Conservation (phyloP, 2,329 filamentous ascomycete species). For the Fusarium anthophilum region DNA sequence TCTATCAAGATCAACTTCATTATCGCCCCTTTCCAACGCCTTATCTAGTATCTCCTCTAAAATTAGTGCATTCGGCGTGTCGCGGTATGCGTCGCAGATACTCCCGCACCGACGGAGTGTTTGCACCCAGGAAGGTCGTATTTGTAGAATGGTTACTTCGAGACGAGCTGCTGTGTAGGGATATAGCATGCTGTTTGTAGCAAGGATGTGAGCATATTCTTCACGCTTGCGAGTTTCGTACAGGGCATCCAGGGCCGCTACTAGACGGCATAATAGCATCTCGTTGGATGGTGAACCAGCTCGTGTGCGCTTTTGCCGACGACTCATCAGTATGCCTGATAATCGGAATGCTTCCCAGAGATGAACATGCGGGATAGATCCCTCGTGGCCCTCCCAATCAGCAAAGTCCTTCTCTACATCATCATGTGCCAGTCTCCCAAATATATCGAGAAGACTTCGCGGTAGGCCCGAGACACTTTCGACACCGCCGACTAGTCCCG, state of each 20-base stretch:
- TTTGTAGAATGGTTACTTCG: slow-evolving; percentile 34
- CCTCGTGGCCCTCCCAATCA: slow-evolving; percentile 40
- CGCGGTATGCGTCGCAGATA: slow-evolving; percentile 23
- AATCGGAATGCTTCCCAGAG: slow-evolving; percentile 44
- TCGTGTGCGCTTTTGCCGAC: slow-evolving; percentile 6
- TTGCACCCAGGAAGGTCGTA: slow-evolving; percentile 28
- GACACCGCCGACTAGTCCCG: slow-evolving; percentile 4
- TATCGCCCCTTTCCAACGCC: slow-evolving; percentile 16
- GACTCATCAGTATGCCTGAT: slow-evolving; percentile 37
- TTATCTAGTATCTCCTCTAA: slow-evolving; percentile 29
- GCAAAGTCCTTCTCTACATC: slow-evolving; percentile 30
- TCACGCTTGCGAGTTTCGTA: slow-evolving; percentile 16
- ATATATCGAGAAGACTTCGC: slow-evolving; percentile 40
- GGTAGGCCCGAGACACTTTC: slow-evolving; percentile 43
- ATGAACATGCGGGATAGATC: slow-evolving; percentile 40
- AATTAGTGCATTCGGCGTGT: slow-evolving; percentile 9
- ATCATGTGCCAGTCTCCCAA: slow-evolving; percentile 26
- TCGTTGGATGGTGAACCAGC: neutral
- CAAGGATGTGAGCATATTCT: slow-evolving; percentile 30
- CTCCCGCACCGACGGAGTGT: neutral
- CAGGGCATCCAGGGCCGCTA: slow-evolving; percentile 40
- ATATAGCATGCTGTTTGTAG: slow-evolving; percentile 41
- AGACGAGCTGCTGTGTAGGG: slow-evolving; percentile 40
- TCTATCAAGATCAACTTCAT: slow-evolving; percentile 24
- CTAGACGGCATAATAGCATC: slow-evolving; percentile 36